Base-by-base conservation (phyloP, 176 grass and related monocot genomes). In the Stipa capillata region DNA sequence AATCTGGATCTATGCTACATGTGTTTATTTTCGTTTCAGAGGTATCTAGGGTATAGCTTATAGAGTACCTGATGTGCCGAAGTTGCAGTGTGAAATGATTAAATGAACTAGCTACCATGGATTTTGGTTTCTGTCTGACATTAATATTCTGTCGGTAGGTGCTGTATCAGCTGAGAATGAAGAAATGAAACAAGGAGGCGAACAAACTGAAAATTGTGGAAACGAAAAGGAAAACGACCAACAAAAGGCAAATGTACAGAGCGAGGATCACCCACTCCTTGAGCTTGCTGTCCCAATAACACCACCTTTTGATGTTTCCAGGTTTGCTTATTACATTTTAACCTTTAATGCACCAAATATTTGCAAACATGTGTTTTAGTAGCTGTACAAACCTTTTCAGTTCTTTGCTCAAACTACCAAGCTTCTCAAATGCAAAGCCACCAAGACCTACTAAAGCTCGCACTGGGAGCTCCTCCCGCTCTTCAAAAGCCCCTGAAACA, bases 391-490 rank as follows among this genome's bases (percentile, higher is more conserved):
- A 49, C 16, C 44, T 50, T 68, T 85, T 47, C 92, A 99, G 96
- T 69, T 87, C 45, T 32, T 82, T 82, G 48, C 51, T 95, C 41
- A 88, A 98, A 51, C 72, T 77, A 47, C 90, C 87, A 59, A 89
- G 75, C 55, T 98, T 90, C 84, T 92, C 95, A 41, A 93, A 74
- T 62, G 87, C 83, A 73, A 99, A 99, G 40, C 90, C 90, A 25
- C 92, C 96, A 51, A 90, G 89, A 58, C 81, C 88, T 57, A 75
- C 76, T 15, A 88, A 85, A 65, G 27, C 88, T 65, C 85, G 87
- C 4, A 88, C 79, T 21, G 87, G 59, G 60, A 91, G 27, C 48
- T 93, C 89, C 53, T 85, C 90, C 36, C 85, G 87, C 7, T 55
- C 87, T 41, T 85, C 83, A 35, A 84, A 87, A 61, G 72, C 81